Base-by-base conservation (phyloP, 257 asterid species). In the Cordia subcordata region DNA sequence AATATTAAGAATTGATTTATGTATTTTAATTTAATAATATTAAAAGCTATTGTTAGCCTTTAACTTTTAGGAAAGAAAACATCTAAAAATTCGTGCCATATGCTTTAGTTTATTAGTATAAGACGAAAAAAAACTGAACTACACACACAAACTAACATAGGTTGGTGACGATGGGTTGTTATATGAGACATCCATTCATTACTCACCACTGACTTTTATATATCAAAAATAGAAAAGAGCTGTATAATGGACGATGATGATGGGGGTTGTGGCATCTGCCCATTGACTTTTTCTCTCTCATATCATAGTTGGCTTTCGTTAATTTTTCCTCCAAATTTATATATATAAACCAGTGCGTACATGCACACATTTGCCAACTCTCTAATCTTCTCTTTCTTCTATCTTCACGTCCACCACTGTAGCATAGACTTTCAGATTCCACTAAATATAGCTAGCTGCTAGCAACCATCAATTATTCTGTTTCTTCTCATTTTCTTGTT, bases 241-340 rank as follows among this genome's bases (percentile, higher is more conserved):
- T 63, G 55, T n/a, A 22, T 10, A 51, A 51, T 11, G 9, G 53
- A 21, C 8, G 59, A 18, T 20, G 61, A 14, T 16, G 46, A 17
- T 49, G 65, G 12, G 45, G 46, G 5, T n/a, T n/a, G n/a, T n/a
- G n/a, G n/a, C n/a, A n/a, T 44, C 13, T 4, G 62, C 21, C 49
- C 53, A 58, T 66, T 72, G 77, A 66, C 77, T 58, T 56, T 44
- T 38, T 18, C 33, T 19, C 49, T 60, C 22, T 59, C 50, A 11
- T 49, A 23, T 22, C 12, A 20, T 16, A 61, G 47, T 17, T 33
- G 37, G 42, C 50, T 33, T n/a, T 47, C 35, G 8, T 13, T 17
- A 16, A 32, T n/a, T 35, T 11, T 18, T 67, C 4, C 11, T 57
- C 22, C 21, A 50, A 4, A 50, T 50, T 8, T 42, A 42, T 42